A percentile compares a stretch with the other conserved stretches of the same genome.
These are phyloP conservation scores for Neurospora terricola DNA, from an alignment of 495 filamentous ascomycete species.

Conservation along the genomic window DNA sequence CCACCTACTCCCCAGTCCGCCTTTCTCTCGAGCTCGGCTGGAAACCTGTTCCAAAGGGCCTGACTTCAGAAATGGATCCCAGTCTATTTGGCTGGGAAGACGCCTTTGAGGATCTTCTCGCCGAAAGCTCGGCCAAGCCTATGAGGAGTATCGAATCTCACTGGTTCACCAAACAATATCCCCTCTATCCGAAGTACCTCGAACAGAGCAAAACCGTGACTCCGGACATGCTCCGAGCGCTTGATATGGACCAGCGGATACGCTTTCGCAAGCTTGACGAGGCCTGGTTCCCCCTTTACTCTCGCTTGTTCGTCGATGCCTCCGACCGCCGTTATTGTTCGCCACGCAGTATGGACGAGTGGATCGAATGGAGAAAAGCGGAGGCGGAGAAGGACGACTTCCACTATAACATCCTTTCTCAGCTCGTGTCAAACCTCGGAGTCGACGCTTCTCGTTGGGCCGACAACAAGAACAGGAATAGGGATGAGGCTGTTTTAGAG, in stretches of 20 bases:
- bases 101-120: slow-evolving; percentile 34
- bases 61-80: slow-evolving; percentile 11
- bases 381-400: neutral
- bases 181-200: neutral
- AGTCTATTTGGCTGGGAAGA: slow-evolving; percentile 26
- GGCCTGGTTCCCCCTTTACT: slow-evolving; percentile 8
- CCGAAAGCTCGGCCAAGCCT: slow-evolving; percentile 15
- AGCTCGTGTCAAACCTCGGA: neutral
- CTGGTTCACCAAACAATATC: slow-evolving; percentile 2
- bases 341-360: slow-evolving; percentile 14
- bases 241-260: slow-evolving; percentile 7
- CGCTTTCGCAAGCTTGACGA: slow-evolving; percentile 1
- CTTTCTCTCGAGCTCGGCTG: slow-evolving; percentile 13
- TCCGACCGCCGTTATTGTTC: slow-evolving; percentile 1
- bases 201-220: neutral
- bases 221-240: neutral
- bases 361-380: slow-evolving; percentile 4
- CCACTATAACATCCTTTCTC: neutral
- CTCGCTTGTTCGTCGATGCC: neutral
- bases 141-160: slow-evolving; percentile 3
- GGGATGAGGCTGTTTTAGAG: neutral
- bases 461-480: neutral
- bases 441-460: neutral
- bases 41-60: slow-evolving; percentile 18
- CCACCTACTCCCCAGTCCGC: slow-evolving; percentile 28